Base-by-base conservation (phyloP, 2,329 filamentous ascomycete species). In the Trichoderma gracile region DNA sequence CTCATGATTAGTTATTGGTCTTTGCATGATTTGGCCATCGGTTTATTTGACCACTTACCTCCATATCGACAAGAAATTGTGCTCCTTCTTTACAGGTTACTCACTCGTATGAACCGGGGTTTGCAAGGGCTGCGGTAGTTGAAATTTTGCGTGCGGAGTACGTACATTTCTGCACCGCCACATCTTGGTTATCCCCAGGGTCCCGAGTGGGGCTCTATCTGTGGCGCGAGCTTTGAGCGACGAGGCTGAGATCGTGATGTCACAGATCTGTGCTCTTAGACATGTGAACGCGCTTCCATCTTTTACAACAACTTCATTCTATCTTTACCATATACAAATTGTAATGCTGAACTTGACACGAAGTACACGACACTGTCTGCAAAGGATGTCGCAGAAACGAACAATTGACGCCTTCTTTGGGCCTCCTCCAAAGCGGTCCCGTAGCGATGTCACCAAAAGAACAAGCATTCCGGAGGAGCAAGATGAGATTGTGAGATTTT, bases 371-470 rank as follows among this genome's bases (percentile, higher is more conserved):
- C 3, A 2, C 17, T 38, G 15, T 5, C 8, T 14, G 12, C 14
- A 23, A 21, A 58, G 1, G 55, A 69, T 69, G 68, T 66, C 69
- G 19, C 58, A 68, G 52, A 73, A 71, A 72, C 81, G 89, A 64
- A 90, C 89, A 0, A 79, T 93, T 1, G 88, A 92, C 66, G 77
- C 83, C 12, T 93, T 92, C 78, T 92, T 93, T 75, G 66, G 66
- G 19, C 68, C 71, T 17, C 49, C 65, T 15, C 53, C 69, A 23
- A 76, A 76, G 61, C 69, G 73, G 42, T 4, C 66, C 8, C 67
- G 68, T 54, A 68, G 68, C 15, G 59, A 69, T 25, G 19, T 17
- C 27, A 1, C 23, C 1, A 17, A n/a, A 3, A 45, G 53, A 23
- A 33, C 12, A 27, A 43, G 42, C 21, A 27, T 30, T 19, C 21